Evolutionary conservation across 2,329 filamentous ascomycete genomes (phyloP).

Genomic region (Fusarium scirpi): DNA sequence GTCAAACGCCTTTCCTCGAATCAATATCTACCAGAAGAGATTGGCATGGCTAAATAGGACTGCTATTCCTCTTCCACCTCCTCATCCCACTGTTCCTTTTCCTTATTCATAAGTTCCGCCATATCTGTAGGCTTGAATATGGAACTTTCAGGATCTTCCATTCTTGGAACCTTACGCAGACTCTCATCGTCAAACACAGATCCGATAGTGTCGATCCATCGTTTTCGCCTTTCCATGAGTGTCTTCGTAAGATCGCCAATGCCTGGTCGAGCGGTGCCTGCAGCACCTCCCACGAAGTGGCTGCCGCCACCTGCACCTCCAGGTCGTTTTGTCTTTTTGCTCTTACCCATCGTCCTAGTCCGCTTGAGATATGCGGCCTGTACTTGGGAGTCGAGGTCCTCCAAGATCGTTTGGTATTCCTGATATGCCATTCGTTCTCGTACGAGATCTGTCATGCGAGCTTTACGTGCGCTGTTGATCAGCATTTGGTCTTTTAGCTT

Average conservation of each 20-base stretch:
- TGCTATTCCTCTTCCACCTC: slow-evolving; percentile 75
- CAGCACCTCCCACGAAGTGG: slow-evolving; percentile 69
- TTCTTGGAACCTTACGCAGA: slow-evolving; percentile 76
- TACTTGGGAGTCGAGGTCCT: slow-evolving; percentile 95
- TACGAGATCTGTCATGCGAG: slow-evolving; percentile 85
- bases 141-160: slow-evolving; percentile 70
- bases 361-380: slow-evolving; percentile 96
- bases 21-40: slow-evolving; percentile 3
- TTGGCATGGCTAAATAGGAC: slow-evolving; percentile 26
- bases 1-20: slow-evolving; percentile 33
- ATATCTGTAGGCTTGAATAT: slow-evolving; percentile 82
- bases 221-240: slow-evolving; percentile 88
- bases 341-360: slow-evolving; percentile 92
- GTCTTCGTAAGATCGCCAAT: slow-evolving; percentile 93
- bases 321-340: slow-evolving; percentile 86
- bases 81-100: slow-evolving; percentile 85
- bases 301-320: slow-evolving; percentile 80
- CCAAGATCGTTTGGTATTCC: slow-evolving; percentile 95
- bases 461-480: slow-evolving; percentile 90
- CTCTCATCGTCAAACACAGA: slow-evolving; percentile 89
- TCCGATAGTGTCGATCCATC: slow-evolving; percentile 92
- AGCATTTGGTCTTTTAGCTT: slow-evolving; percentile 86
- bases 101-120: slow-evolving; percentile 77
- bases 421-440: slow-evolving; percentile 95
- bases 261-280: slow-evolving; percentile 76